Evolutionary conservation across 306 rosid species (phyloP).

Genomic region (Medicago ruthenica): DNA sequence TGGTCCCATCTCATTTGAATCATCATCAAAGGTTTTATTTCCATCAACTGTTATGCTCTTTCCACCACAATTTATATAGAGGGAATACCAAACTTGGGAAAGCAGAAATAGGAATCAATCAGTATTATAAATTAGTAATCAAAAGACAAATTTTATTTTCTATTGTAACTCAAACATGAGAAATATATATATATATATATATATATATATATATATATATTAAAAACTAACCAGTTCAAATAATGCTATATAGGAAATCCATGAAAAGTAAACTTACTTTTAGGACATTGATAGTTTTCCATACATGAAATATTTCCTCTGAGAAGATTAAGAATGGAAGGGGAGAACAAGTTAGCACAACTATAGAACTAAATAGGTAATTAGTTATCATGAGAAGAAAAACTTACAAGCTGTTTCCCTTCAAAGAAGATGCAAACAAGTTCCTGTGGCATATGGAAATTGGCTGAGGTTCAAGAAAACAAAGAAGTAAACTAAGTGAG

Average conservation of each 20-base stretch:
- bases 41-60: neutral
- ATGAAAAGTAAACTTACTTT: slow-evolving; percentile 45
- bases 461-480: neutral
- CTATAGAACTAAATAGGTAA: neutral
- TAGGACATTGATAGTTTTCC: slow-evolving; percentile 40
- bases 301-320: slow-evolving; percentile 57
- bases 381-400: neutral
- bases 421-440: slow-evolving; percentile 62
- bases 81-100: slow-evolving; percentile 40
- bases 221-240: neutral
- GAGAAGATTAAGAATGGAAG: neutral
- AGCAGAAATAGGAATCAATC: slow-evolving; percentile 20
- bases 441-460: slow-evolving; percentile 50
- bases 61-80: slow-evolving; percentile 53
- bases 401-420: slow-evolving; percentile 59
- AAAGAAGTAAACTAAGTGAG: neutral
- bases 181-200: neutral
- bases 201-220: too few relatives aligned
- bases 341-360: slow-evolving; percentile 36
- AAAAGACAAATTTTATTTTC: neutral
- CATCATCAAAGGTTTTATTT: slow-evolving; percentile 38
- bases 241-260: slow-evolving; percentile 24
- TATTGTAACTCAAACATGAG: neutral
- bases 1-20: neutral
- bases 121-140: neutral